A percentile compares a stretch with the other conserved stretches of the same genome.
phyloP scores from a whole-genome alignment of 257 asterid genomes.

The Solanum pimpinellifolium region DNA sequence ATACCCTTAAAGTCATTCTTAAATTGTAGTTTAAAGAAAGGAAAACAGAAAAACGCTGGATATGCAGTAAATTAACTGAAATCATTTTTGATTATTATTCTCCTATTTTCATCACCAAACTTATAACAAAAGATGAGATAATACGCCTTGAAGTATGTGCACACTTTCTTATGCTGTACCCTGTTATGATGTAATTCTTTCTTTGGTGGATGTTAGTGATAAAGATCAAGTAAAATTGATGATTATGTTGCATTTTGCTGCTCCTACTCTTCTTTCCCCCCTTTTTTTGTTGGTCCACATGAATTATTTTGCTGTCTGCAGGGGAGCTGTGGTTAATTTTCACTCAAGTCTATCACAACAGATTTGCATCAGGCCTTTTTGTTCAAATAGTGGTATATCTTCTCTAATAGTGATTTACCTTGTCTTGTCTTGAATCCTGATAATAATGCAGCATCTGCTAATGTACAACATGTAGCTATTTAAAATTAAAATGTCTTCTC shows the following conservation, averaged over 20 bases:
- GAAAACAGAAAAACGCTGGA: not conserved
- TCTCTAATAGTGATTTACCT: not conserved
- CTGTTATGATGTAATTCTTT: not conserved
- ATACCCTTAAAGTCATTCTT: not conserved
- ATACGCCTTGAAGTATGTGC: not conserved
- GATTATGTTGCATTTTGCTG: not conserved
- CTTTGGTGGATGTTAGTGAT: not conserved
- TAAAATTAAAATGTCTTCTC: not conserved
- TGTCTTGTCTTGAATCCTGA: not conserved
- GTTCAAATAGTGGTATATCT: constrained; percentile 63
- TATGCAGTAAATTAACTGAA: not conserved
- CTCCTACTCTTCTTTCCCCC: not conserved
- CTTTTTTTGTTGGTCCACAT: not conserved
- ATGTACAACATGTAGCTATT: not conserved
- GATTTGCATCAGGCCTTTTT: constrained; percentile 48
- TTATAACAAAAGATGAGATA: not conserved
- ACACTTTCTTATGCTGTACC: not conserved
- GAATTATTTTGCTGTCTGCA: constrained; percentile 12
- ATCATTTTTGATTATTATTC: not conserved
- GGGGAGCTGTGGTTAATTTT: constrained; percentile 23
- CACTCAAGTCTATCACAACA: constrained; percentile 26
- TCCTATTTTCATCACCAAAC: not conserved
- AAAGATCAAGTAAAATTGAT: not conserved
- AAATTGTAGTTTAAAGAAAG: not conserved
- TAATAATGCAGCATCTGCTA: not conserved